A percentile compares a stretch with the other conserved stretches of the same genome.
Evolutionary conservation across 179 eudicot genomes (phyloP).

Genomic region (Sideroxylon spinosum): DNA sequence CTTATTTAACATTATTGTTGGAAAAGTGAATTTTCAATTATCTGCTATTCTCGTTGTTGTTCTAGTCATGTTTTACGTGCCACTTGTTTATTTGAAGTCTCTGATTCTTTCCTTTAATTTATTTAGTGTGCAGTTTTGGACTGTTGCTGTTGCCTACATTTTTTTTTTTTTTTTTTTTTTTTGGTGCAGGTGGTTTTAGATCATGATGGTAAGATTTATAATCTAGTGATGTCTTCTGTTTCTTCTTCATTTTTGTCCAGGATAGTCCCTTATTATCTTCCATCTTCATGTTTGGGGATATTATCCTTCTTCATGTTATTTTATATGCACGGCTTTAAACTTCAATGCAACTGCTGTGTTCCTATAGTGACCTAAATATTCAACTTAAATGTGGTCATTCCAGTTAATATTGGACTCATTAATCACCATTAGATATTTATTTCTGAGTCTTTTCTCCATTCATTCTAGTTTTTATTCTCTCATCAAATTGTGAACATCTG

Average conservation of each 20-base stretch:
- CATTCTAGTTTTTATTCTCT: too few species aligned
- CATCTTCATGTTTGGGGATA: neutral
- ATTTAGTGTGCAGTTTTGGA: neutral
- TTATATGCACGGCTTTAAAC: neutral
- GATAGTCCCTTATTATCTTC: neutral
- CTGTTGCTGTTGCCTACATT: conserved; percentile 13
- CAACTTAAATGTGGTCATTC: neutral
- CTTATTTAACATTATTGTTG: neutral
- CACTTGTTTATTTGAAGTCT: neutral
- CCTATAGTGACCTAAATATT: neutral
- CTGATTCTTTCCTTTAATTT: neutral
- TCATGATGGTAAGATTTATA: conserved; percentile 69
- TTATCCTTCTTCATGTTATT: neutral
- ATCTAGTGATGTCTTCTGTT: conserved; percentile 14
- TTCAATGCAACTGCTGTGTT: neutral
- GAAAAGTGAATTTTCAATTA: neutral
- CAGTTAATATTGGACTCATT: neutral
- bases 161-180: conserved; percentile 13
- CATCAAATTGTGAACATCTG: neutral
- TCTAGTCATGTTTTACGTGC: neutral
- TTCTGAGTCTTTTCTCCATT: neutral
- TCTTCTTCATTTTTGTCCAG: neutral
- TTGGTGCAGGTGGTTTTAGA: conserved; percentile 90
- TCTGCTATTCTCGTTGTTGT: neutral
- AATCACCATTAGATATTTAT: neutral